Evolutionary conservation across 345 rosid genomes (phyloP).

Genomic region (Salix viminalis): DNA sequence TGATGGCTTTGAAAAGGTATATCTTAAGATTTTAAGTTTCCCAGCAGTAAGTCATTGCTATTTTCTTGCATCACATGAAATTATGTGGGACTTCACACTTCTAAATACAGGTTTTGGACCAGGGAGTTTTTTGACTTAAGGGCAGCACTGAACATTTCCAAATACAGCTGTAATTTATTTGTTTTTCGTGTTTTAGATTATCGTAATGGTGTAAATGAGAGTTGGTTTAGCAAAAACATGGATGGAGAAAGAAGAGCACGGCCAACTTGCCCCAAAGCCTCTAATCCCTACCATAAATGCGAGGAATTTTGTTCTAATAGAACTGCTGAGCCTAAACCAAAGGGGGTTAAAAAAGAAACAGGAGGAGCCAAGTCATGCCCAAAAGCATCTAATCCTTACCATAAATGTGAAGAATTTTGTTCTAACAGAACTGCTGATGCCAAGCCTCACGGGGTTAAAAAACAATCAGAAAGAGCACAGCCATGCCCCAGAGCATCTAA

Average conservation of each 20-base stretch:
- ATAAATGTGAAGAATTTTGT: constrained; percentile 50
- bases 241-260: constrained; percentile 36
- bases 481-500: constrained; percentile 45
- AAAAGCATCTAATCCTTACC: constrained; percentile 53
- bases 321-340: constrained; percentile 20
- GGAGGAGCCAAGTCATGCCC: constrained; percentile 39
- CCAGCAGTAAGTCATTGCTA: neutral
- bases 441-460: constrained; percentile 12
- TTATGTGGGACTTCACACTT: neutral
- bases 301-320: constrained; percentile 40
- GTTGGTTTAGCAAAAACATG: constrained; percentile 33
- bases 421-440: constrained; percentile 27
- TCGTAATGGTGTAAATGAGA: constrained; percentile 30
- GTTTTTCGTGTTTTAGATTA: constrained; percentile 25
- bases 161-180: constrained; percentile 8
- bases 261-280: constrained; percentile 40
- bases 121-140: neutral
- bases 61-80: neutral
- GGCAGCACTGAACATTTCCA: constrained; percentile 6
- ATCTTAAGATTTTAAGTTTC: neutral
- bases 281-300: constrained; percentile 60
- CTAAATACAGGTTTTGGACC: neutral
- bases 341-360: constrained; percentile 7
- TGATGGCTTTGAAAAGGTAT: neutral
- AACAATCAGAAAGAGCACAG: constrained; percentile 27